Evolutionary conservation across 2,329 filamentous ascomycete genomes (phyloP), one percentile per base, ranked within the genome.

Genomic region (Didymella lethalis): DNA sequence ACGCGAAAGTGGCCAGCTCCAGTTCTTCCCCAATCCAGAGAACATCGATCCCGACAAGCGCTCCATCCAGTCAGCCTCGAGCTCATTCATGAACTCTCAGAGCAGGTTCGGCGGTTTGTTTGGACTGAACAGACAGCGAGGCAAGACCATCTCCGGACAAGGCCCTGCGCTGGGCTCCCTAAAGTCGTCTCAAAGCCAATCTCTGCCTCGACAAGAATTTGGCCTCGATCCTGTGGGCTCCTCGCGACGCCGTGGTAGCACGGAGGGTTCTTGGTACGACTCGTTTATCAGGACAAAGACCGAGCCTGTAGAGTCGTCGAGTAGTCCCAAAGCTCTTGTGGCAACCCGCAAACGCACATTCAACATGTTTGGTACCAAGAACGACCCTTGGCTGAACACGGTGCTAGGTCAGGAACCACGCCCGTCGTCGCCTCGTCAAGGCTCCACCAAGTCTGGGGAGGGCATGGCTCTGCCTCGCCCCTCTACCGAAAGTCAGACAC

Each of bases 181-280:
- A 14, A 91, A 91, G 70, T 78, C 85, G 29, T 84, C 86, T 0
- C 90, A 94, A 72, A 93, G 90, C 68, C 90, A 92, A 70, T 94
- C 91, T 0, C 87, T 95, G 64, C 91, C 91, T 6, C 80, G 85
- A 34, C 83, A 87, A 41, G 82, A 82, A 28, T 74, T 74, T 47
- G 75, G 64, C 6, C 72, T 82, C 40, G 84, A 86, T 64, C 77
- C 82, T 4, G 79, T 80, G 43, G 81, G 80, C 10, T 76, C 78
- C 25, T 80, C 81, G 54, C 80, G 82, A 54, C 81, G 86, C 25
- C 61, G 90, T 85, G 66, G 89, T 84, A 70, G 79, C 71, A 73
- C 81, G 70, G 62, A 86, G 73, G 74, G 86, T 79, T 75, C 85
- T 76, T 65, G 82, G 84, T 58, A 90, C 84, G 84, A 83, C 76